Evolutionary conservation across 768 basidiomycete genomes (phyloP).

Genomic region (Boletus rubropictus): DNA sequence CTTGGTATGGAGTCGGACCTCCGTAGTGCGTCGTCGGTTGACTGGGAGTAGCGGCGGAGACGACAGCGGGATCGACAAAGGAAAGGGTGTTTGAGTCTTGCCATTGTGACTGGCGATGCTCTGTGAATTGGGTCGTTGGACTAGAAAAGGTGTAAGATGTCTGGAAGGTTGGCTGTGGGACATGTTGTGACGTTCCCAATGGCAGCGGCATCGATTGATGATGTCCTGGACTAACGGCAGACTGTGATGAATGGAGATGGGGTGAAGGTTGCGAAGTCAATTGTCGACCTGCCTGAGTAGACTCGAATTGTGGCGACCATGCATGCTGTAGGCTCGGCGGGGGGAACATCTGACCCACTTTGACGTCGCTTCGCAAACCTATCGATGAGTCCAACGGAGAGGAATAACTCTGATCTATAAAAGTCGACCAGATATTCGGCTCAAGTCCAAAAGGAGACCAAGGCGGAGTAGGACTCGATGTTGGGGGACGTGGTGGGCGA

Average conservation of each 20-base stretch:
- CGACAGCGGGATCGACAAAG: slow-evolving; percentile 22
- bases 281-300: slow-evolving; percentile 14
- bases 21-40: slow-evolving; percentile 5
- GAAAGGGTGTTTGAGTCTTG: slow-evolving; percentile 2
- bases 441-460: slow-evolving; percentile 51
- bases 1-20: slow-evolving; percentile 9
- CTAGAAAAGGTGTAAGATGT: slow-evolving; percentile 6
- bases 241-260: slow-evolving; percentile 10
- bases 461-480: slow-evolving; percentile 33
- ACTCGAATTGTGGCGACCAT: slow-evolving; percentile 27
- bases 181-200: slow-evolving; percentile 11
- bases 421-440: slow-evolving; percentile 60
- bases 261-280: slow-evolving; percentile 4
- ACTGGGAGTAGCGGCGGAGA: slow-evolving; percentile 11
- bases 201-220: slow-evolving; percentile 16
- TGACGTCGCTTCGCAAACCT: slow-evolving; percentile 13
- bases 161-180: slow-evolving; percentile 13
- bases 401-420: slow-evolving; percentile 40
- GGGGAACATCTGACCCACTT: slow-evolving; percentile 8
- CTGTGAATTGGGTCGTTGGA: slow-evolving; percentile 5
- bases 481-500: slow-evolving; percentile 11
- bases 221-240: slow-evolving; percentile 11
- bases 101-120: slow-evolving; percentile 15
- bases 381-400: slow-evolving; percentile 7
- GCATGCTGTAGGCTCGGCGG: slow-evolving; percentile 10